These are phyloP conservation scores for Blepharisma undulans DNA, from an alignment of 169 alveolate genomes.

Conservation along the genomic window DNA sequence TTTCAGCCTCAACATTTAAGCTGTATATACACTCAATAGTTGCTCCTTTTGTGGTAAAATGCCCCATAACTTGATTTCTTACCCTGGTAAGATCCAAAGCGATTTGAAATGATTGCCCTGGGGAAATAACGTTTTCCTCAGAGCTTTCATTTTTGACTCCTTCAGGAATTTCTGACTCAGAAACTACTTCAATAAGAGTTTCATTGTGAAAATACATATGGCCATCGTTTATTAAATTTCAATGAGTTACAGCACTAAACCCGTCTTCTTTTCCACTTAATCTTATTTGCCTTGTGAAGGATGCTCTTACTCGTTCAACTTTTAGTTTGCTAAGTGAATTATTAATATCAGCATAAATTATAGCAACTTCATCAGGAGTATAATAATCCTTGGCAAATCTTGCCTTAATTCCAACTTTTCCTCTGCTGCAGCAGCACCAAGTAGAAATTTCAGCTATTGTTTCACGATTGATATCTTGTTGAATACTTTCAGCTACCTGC, in stretches of 20 bases:
- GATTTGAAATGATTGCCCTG: background rate
- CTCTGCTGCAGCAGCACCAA: constrained; percentile 29
- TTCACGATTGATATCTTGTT: background rate
- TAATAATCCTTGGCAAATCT: background rate
- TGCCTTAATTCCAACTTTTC: background rate
- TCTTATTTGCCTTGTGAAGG: too few relatives aligned
- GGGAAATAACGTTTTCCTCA: background rate
- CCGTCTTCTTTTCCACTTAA: too few relatives aligned
- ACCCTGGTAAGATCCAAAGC: background rate
- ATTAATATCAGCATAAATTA: background rate
- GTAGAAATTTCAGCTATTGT: background rate
- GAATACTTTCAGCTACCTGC: background rate
- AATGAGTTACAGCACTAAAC: too few relatives aligned
- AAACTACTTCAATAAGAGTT: too few relatives aligned
- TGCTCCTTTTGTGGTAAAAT: background rate
- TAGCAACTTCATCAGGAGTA: background rate
- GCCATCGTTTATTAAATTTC: too few relatives aligned
- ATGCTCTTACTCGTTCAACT: too few relatives aligned
- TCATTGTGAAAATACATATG: too few relatives aligned
- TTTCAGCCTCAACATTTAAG: background rate
- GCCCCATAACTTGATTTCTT: background rate
- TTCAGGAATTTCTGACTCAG: too few relatives aligned
- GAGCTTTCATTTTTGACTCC: too few relatives aligned
- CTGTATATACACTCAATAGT: background rate
- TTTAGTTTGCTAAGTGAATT: too few relatives aligned